phyloP scores from a whole-genome alignment of 169 alveolate genomes.

The Plasmodium malariae region DNA sequence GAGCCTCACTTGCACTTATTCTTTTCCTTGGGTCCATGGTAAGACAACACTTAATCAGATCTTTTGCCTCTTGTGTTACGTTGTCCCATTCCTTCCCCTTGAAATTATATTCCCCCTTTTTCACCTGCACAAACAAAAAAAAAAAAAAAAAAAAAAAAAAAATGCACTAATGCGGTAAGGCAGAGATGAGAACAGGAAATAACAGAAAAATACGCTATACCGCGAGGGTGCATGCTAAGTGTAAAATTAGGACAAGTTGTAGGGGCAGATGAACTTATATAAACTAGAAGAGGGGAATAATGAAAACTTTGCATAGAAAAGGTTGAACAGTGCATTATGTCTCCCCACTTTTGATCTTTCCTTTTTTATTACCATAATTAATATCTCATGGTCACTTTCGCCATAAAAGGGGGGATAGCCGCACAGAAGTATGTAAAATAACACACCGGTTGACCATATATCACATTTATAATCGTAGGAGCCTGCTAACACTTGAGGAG shows the following conservation, averaged over 20 bases:
- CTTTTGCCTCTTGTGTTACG: conserved; percentile 92
- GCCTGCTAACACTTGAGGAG: conserved; percentile 89
- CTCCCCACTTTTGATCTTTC: too few species aligned
- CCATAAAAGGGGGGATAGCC: conserved; percentile 94
- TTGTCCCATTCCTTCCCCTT: conserved; percentile 91
- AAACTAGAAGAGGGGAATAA: too few species aligned
- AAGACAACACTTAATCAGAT: conserved; percentile 88
- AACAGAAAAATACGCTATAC: too few species aligned
- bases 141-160: not conserved
- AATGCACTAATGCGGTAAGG: conserved; percentile 7
- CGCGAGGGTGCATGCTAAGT: too few species aligned
- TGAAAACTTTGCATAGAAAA: too few species aligned
- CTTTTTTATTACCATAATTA: conserved; percentile 65
- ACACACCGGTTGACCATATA: conserved; percentile 90
- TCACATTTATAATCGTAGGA: conserved; percentile 90
- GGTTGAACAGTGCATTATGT: too few species aligned
- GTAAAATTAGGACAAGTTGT: too few species aligned
- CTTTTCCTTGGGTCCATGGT: conserved; percentile 90
- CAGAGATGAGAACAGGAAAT: not conserved
- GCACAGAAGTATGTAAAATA: conserved; percentile 90
- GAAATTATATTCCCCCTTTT: conserved; percentile 88
- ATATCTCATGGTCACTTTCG: conserved; percentile 89
- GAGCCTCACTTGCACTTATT: conserved; percentile 88
- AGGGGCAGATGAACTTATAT: too few species aligned
- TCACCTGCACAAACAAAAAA: conserved; percentile 74